phyloP scores from a whole-genome alignment of 345 rosid genomes.

The Citrus sp. region DNA sequence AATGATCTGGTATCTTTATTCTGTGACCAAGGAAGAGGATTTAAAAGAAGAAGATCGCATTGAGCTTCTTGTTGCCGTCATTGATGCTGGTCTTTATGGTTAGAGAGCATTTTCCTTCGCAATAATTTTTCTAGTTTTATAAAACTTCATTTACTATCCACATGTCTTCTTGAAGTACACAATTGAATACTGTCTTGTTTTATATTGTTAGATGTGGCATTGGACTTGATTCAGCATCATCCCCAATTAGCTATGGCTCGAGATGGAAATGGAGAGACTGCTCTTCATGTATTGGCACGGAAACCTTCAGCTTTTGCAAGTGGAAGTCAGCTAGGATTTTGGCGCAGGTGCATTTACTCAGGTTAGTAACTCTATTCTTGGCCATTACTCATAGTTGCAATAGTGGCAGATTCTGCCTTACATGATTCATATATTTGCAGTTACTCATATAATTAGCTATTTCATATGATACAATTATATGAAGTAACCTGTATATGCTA shows the following conservation, averaged over 20 bases:
- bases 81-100: conserved; percentile 13
- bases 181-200: not conserved
- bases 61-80: conserved; percentile 14
- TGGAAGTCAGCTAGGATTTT: not conserved
- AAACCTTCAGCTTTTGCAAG: conserved; percentile 12
- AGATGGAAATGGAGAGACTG: conserved; percentile 18
- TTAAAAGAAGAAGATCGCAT: conserved; percentile 8
- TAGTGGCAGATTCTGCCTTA: conserved; percentile 29
- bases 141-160: not conserved
- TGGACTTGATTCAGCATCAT: conserved; percentile 23
- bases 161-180: not conserved
- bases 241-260: conserved; percentile 33
- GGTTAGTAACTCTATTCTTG: conserved; percentile 26
- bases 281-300: conserved; percentile 18
- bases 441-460: not conserved
- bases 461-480: not conserved
- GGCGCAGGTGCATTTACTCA: conserved; percentile 20
- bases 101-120: conserved; percentile 2
- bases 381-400: not conserved
- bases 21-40: conserved; percentile 10
- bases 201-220: conserved; percentile 30
- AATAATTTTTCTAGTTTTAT: not conserved
- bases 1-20: conserved; percentile 17
- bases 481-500: not conserved
- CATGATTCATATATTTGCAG: not conserved